phyloP scores from a whole-genome alignment of 2,329 filamentous ascomycete genomes.

The Colletotrichum higginsianum region DNA sequence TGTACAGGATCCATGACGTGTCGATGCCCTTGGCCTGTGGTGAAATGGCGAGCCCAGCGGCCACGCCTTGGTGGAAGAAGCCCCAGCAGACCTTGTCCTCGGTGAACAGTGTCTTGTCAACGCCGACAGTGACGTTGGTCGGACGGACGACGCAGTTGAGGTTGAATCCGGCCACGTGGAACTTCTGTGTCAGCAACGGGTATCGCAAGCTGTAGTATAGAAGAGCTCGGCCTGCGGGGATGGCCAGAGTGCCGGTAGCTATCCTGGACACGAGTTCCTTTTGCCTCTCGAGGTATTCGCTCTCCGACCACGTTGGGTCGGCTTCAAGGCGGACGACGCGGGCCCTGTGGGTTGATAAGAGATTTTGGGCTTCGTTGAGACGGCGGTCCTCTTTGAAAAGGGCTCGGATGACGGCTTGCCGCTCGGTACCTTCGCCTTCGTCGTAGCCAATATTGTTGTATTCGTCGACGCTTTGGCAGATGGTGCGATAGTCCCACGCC shows the following conservation, averaged over 20 bases:
- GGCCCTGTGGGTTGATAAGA: conserved; percentile 88
- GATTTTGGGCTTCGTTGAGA: conserved; percentile 85
- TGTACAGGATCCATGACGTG: conserved; percentile 98
- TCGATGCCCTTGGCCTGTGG: conserved; percentile 93
- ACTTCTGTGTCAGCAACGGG: conserved; percentile 92
- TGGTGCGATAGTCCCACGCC: conserved; percentile 81
- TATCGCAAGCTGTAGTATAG: conserved; percentile 90
- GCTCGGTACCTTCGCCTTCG: conserved; percentile 86
- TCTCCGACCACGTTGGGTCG: conserved; percentile 85
- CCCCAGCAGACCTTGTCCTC: conserved; percentile 99
- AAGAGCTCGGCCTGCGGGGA: conserved; percentile 89
- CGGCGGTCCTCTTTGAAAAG: conserved; percentile 94
- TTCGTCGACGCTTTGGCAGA: conserved; percentile 78
- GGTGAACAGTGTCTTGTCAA: conserved; percentile 87
- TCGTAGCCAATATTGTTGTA: conserved; percentile 75
- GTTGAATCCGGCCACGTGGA: conserved; percentile 91
- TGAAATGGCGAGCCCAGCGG: conserved; percentile 93
- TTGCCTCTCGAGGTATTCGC: conserved; percentile 90
- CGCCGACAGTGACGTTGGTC: conserved; percentile 91
- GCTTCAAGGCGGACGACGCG: conserved; percentile 84
- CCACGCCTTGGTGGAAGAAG: conserved; percentile 96
- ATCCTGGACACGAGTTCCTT: conserved; percentile 91
- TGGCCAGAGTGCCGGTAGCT: conserved; percentile 88
- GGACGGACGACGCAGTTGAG: conserved; percentile 93
- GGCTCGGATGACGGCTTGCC: conserved; percentile 84